phyloP scores from a whole-genome alignment of 2,329 filamentous ascomycete genomes.

The Phaeomoniella chlamydospora region DNA sequence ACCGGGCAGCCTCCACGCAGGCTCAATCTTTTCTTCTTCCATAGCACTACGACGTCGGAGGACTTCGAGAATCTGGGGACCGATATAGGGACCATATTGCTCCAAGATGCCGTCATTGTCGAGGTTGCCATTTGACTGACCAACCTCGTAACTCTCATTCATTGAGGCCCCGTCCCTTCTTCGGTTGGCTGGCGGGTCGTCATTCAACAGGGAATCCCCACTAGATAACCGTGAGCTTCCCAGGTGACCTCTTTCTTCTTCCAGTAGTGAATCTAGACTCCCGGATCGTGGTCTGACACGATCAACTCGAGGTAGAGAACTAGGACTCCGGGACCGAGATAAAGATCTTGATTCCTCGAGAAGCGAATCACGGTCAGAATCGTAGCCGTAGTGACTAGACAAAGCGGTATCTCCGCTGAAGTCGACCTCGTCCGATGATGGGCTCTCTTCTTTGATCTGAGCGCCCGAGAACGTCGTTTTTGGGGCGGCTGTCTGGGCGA shows the following conservation, averaged over 20 bases:
- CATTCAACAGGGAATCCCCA: conserved; percentile 10
- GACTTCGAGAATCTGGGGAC: conserved; percentile 7
- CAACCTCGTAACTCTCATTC: background rate
- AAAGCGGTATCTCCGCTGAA: background rate
- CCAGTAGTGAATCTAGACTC: background rate
- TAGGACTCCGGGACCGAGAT: background rate
- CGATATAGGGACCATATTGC: conserved; percentile 7
- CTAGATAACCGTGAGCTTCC: conserved; percentile 5
- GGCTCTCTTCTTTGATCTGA: conserved; percentile 2
- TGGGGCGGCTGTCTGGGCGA: conserved; percentile 8
- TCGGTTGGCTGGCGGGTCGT: background rate
- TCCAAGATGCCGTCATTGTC: conserved; percentile 4
- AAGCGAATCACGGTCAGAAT: conserved; percentile 4
- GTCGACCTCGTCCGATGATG: background rate
- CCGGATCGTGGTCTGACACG: background rate
- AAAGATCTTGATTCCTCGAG: conserved; percentile 2
- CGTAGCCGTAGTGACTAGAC: conserved; percentile 1
- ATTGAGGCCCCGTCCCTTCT: background rate
- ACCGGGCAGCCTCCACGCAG: conserved; percentile 12
- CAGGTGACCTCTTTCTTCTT: background rate
- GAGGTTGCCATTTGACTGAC: conserved; percentile 1
- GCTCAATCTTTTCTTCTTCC: conserved; percentile 11
- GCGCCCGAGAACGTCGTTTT: background rate
- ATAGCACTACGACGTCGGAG: conserved; percentile 6
- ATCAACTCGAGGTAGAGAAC: background rate